Evolutionary conservation across 2,329 filamentous ascomycete species (phyloP), one percentile per base, ranked within the genome.

Genomic region (Coleophoma crateriformis): DNA sequence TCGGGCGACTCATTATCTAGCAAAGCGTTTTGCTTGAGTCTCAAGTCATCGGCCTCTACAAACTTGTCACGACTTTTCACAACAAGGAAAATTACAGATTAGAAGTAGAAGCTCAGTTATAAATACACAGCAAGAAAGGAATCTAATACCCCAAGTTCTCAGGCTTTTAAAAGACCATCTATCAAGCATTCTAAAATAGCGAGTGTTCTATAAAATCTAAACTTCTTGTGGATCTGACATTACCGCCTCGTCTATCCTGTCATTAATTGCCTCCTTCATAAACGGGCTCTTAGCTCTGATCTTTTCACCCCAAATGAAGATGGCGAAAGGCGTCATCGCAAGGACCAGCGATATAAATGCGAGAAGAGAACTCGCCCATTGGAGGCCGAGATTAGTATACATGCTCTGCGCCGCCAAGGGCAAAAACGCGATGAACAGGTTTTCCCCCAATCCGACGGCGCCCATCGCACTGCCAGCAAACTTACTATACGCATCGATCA

Each of bases 391-490:
- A 32, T 65, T 67, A 2, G 64, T 64, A 54, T 78, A 78, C 71
- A 77, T 72, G 39, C 61, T 67, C 50, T 69, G 64, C 15, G 72
- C 68, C 1, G 72, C 71, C 19, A 79, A 56, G 1, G 74, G 74
- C 48, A 78, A 55, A 40, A 76, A 72, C 0, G 68, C 75, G 2
- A 73, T 70, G 39, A 74, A 68, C 4, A 71, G 54, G 49, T 78
- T 77, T 60, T 78, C 76, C 4, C 71, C 67, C 38, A 75, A 68
- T 0, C 69, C 72, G 3, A 75, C 68, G 0, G 71, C 74, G 4
- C 71, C 74, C 22, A 77, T 67, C 0, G 74, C 73, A 34, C 71
- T 75, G 1, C 68, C 75, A 4, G 74, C 72, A 51, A 75, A 77
- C 45, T 69, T 71, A 2, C 68, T 67, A 51, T 78, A 79, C 2